These are phyloP conservation scores for Diaporthe vexans DNA, from an alignment of 2,329 filamentous ascomycete species.

Conservation along the genomic window DNA sequence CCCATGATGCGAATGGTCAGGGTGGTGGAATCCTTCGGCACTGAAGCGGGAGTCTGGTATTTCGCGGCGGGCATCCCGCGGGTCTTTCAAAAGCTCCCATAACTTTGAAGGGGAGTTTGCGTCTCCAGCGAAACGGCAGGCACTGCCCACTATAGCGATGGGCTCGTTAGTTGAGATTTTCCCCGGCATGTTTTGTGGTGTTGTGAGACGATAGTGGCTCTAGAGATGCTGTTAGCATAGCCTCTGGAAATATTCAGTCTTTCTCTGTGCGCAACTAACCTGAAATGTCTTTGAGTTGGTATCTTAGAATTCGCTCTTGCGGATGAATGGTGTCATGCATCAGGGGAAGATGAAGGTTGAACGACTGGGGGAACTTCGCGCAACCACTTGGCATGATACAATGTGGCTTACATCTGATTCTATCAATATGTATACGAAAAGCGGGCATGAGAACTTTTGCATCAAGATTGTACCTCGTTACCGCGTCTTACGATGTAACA, in stretches of 20 bases:
- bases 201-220: neutral
- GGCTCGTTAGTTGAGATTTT: slow-evolving; percentile 4
- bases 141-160: slow-evolving; percentile 55
- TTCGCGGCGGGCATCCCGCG: slow-evolving; percentile 43
- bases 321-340: neutral
- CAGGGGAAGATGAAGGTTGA: neutral
- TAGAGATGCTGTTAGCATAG: neutral
- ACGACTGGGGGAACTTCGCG: neutral
- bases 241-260: too few relatives aligned
- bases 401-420: neutral
- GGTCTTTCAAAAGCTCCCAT: slow-evolving; percentile 51
- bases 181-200: neutral
- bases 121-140: slow-evolving; percentile 55
- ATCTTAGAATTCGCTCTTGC: too few relatives aligned
- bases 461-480: neutral
- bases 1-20: slow-evolving; percentile 48
- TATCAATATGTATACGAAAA: neutral
- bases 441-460: neutral
- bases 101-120: slow-evolving; percentile 51
- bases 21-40: slow-evolving; percentile 46
- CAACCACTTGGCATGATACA: neutral
- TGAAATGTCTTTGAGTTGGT: too few relatives aligned
- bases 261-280: neutral
- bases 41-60: slow-evolving; percentile 45
- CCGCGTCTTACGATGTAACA: neutral